Evolutionary conservation across 768 basidiomycete genomes (phyloP).

Genomic region (Suillus subalutaceus): DNA sequence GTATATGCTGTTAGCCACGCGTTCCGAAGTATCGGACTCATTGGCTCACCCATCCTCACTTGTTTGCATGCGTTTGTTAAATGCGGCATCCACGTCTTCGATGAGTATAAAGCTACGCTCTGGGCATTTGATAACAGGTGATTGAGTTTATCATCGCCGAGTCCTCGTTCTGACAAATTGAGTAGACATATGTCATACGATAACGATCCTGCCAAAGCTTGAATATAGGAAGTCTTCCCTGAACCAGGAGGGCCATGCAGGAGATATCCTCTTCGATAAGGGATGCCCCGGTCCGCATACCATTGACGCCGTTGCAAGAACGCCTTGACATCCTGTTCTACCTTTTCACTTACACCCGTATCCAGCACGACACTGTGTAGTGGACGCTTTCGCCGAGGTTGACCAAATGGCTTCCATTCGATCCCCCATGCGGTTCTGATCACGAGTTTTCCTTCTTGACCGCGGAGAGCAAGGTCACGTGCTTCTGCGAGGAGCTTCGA

Average conservation of each 20-base stretch:
- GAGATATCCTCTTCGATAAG: slow-evolving; percentile 94
- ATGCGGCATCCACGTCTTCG: slow-evolving; percentile 97
- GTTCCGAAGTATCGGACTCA: neutral
- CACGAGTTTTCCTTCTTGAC: slow-evolving; percentile 91
- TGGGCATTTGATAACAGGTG: slow-evolving; percentile 89
- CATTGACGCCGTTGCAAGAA: slow-evolving; percentile 86
- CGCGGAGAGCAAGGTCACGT: slow-evolving; percentile 81
- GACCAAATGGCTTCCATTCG: slow-evolving; percentile 96
- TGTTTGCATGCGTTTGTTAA: slow-evolving; percentile 89
- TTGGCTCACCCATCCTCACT: slow-evolving; percentile 84
- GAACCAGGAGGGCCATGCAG: slow-evolving; percentile 96
- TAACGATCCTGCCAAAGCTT: slow-evolving; percentile 90
- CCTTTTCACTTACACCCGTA: slow-evolving; percentile 77
- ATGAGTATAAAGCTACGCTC: slow-evolving; percentile 94
- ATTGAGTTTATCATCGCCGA: slow-evolving; percentile 95
- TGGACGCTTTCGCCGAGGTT: slow-evolving; percentile 84
- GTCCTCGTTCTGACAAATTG: slow-evolving; percentile 93
- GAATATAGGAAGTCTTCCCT: slow-evolving; percentile 98
- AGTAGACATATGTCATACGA: slow-evolving; percentile 95
- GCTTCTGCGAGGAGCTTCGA: slow-evolving; percentile 83
- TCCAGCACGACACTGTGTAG: slow-evolving; percentile 88
- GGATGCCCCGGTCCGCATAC: slow-evolving; percentile 99
- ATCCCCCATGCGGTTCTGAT: slow-evolving; percentile 97
- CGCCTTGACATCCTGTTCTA: slow-evolving; percentile 78
- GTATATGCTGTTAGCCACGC: neutral